Evolutionary conservation across 2,329 filamentous ascomycete species (phyloP), one percentile per base, ranked within the genome.

Genomic region (Sporothrix luriei): DNA sequence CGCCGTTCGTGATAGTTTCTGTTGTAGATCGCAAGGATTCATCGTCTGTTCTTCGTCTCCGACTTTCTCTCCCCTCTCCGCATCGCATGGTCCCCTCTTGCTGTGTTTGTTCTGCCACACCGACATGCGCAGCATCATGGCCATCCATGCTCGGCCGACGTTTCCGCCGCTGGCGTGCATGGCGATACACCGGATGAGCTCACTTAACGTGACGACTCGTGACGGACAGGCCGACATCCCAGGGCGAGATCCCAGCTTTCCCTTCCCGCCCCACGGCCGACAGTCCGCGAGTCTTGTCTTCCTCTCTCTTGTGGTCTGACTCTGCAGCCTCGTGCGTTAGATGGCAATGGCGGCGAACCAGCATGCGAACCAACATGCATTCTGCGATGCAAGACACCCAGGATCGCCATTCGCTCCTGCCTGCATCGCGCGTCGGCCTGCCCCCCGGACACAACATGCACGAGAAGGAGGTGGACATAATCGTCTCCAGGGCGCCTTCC

Each of bases 241-340:
- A 14, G 13, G 4, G 11, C 2, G 40, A 48, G 46, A n/a, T 40
- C 57, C 33, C n/a, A 16, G 38, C 3, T 26, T 33, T 11, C 24
- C n/a, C n/a, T 26, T 2, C 21, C 10, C 38, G n/a, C 14, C 33
- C n/a, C n/a, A 43, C 19, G 33, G 2, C 29, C 55, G 38, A 61
- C 16, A 26, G 38, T 46, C 57, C 57, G 38, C 38, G 16, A 38
- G 57, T 46, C 57, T 62, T 62, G 24, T 3, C 54, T 16, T 46
- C 57, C 46, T 62, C 14, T 10, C 54, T 29, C 14, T 3, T 19
- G 10, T 3, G 26, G 57, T 46, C 57, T 26, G 40, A 2, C 57
- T 57, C 26, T 57, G 29, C 57, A 46, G 57, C 57, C 57, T 62
- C 57, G 57, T 62, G 54, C 54, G 33, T 2, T 38, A 38, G n/a